Evolutionary conservation across 73 alveolate genomes (phyloP).

Genomic region (Paramecium caudatum): DNA sequence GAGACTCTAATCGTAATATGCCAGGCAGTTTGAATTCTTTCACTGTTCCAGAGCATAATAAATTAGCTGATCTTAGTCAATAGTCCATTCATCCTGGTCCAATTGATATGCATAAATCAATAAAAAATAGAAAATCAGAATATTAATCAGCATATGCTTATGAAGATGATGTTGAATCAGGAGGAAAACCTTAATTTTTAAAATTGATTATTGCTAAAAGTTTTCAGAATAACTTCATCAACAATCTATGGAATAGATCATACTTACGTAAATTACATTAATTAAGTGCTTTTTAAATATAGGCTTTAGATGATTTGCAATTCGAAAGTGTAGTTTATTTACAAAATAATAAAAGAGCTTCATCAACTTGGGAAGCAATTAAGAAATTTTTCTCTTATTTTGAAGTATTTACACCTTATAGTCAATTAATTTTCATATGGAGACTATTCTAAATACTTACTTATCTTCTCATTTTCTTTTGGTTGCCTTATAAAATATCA

Average conservation of each 20-base stretch:
- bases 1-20: not conserved
- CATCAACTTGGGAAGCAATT: not conserved
- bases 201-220: slow-evolving; percentile 60
- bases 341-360: not conserved
- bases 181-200: slow-evolving; percentile 54
- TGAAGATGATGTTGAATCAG: slow-evolving; percentile 23
- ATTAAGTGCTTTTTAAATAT: not conserved
- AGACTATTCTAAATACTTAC: slow-evolving; percentile 3
- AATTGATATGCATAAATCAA: slow-evolving; percentile 31
- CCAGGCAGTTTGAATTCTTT: slow-evolving; percentile 44
- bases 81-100: not conserved
- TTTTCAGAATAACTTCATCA: slow-evolving; percentile 24
- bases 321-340: not conserved
- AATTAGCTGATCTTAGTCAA: not conserved
- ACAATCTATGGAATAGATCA: slow-evolving; percentile 50
- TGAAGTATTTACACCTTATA: slow-evolving; percentile 57
- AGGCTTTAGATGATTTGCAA: slow-evolving; percentile 58
- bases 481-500: slow-evolving; percentile 59
- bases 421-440: slow-evolving; percentile 44
- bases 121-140: slow-evolving; percentile 7
- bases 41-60: not conserved
- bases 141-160: slow-evolving; percentile 22
- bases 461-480: slow-evolving; percentile 33
- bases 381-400: not conserved
- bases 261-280: slow-evolving; percentile 41